Conservation (phyloP, 495 filamentous ascomycete species). For the Ramalina intermedia region DNA sequence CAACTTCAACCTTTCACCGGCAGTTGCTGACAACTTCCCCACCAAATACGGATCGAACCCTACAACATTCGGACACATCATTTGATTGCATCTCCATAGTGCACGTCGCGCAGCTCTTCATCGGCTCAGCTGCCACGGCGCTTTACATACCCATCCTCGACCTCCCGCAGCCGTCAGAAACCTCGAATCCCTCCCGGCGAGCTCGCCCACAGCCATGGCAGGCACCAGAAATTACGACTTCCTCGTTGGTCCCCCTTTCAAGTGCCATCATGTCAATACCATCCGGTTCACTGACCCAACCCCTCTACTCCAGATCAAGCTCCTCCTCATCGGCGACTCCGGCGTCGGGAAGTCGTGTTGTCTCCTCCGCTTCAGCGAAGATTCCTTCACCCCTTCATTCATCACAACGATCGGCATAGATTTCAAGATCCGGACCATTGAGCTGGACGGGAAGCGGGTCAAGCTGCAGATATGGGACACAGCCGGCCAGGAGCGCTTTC, state of each 20-base stretch:
- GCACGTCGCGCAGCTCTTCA: neutral
- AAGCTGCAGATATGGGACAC: slow-evolving; percentile 99
- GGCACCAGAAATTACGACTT: slow-evolving; percentile 98
- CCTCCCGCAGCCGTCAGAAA: no score
- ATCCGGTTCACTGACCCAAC: neutral
- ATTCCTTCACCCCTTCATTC: slow-evolving; percentile 95
- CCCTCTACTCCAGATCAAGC: slow-evolving; percentile 63
- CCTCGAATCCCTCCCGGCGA: no score
- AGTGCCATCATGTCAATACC: neutral
- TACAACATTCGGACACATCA: neutral
- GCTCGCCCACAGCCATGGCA: slow-evolving; percentile 46
- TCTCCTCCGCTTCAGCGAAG: slow-evolving; percentile 93
- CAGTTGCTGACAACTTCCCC: neutral
- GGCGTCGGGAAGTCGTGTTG: slow-evolving; percentile 98
- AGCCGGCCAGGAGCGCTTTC: slow-evolving; percentile 92
- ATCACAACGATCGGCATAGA: slow-evolving; percentile 99
- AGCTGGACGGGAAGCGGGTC: slow-evolving; percentile 92
- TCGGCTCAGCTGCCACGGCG: neutral
- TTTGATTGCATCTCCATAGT: neutral
- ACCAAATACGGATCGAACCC: neutral
- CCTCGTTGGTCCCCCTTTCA: slow-evolving; percentile 45
- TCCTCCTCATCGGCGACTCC: slow-evolving; percentile 94
- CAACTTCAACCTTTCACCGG: neutral
- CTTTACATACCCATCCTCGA: neutral
- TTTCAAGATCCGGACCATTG: slow-evolving; percentile 98